Base-by-base conservation (phyloP, 2,329 filamentous ascomycete genomes). In the Fusarium vanettenii region DNA sequence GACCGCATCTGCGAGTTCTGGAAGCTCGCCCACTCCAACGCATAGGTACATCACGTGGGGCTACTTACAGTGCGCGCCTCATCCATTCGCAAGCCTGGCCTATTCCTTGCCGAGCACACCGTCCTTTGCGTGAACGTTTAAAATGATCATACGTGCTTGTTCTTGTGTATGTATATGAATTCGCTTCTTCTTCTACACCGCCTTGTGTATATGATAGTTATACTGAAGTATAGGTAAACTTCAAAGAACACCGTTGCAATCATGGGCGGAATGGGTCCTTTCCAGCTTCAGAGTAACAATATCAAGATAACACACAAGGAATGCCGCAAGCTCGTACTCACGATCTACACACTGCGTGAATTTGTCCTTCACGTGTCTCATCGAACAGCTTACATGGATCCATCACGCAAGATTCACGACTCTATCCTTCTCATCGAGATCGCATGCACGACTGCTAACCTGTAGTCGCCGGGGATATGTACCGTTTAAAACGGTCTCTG, bases 41-140 rank as follows among this genome's bases (percentile, higher is more conserved):
- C 65, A 72, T n/a, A 69, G 72, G 61, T 69, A 66, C 74, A 78
- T 79, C 77, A 79, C 77, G 77, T 79, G 77, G 74, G 74, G 72
- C 63, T 18, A 60, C 55, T 66, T 61, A 45, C 64, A 66, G 68
- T 73, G 60, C 48, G 69, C 69, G 63, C 70, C 69, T 75, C 69
- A 72, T 72, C 64, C 64, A 61, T 73, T 75, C 67, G 56, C 50
- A 43, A 67, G 20, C 57, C 64, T 67, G 48, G 48, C 31, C 48
- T 52, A 31, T 52, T 52, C 27, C 48, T 52, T 52, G 48, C 48
- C 48, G 52, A 57, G 29, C 20, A 57, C 52, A 59, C 56, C 56
- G 56, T 59, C 39, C 33, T 39, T 59, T 59, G 56, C 16, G 35
- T 59, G 6, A 9, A 27, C 27, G 57, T 60, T 60, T 31, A 29